Evolutionary conservation across 2,329 filamentous ascomycete species (phyloP).

Genomic region (Pestalotiopsis sp.): DNA sequence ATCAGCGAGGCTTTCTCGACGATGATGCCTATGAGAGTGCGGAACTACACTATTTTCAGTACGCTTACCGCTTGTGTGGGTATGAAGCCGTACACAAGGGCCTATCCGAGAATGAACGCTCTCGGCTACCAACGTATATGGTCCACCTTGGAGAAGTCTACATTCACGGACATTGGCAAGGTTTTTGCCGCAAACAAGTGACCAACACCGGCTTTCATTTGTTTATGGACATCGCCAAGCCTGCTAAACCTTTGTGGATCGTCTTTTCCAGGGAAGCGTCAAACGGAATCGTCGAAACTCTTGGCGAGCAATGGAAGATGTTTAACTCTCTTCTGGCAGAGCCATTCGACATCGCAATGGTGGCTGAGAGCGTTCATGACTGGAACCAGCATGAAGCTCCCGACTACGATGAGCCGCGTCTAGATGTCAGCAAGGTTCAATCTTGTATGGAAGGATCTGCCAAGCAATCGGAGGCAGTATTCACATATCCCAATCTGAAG

Average conservation of each 20-base stretch:
- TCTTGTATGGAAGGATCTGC: neutral
- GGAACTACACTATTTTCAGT: neutral
- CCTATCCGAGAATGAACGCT: no score
- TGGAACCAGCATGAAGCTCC: neutral
- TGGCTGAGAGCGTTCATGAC: neutral
- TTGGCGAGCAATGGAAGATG: neutral
- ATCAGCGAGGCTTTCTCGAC: neutral
- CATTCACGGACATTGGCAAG: neutral
- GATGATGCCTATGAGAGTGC: neutral
- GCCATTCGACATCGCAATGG: neutral
- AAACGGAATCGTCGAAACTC: neutral
- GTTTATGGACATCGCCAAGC: constrained; percentile 14
- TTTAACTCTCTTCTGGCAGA: neutral
- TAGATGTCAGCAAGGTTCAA: neutral
- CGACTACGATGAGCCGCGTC: neutral
- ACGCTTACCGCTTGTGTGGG: neutral
- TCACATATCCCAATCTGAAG: neutral
- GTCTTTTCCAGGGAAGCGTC: neutral
- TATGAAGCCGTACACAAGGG: neutral
- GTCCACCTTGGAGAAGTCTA: neutral
- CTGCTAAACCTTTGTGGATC: constrained; percentile 15
- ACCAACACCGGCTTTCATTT: constrained; percentile 9
- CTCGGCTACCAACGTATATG: neutral
- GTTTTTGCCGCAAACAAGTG: neutral
- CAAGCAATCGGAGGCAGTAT: neutral